These are phyloP conservation scores for Acacia pycnantha DNA, from an alignment of 331 rosid species.

Conservation along the genomic window DNA sequence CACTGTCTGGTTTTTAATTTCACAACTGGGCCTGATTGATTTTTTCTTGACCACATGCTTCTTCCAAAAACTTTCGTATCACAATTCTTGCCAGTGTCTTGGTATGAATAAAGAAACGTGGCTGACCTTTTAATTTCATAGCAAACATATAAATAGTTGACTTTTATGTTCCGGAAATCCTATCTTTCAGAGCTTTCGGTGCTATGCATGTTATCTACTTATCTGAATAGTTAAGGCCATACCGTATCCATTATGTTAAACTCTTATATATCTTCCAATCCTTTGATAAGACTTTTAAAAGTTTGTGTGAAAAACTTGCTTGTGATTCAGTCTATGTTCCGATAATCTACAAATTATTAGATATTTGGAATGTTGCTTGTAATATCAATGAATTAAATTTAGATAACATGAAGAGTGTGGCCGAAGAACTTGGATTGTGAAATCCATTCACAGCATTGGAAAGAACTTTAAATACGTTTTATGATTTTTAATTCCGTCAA, in stretches of 20 bases:
- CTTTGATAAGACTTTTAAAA: background rate
- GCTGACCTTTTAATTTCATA: slow-evolving; percentile 3
- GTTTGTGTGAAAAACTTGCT: background rate
- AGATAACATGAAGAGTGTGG: slow-evolving; percentile 3
- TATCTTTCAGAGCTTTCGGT: slow-evolving; percentile 7
- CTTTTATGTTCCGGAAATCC: slow-evolving; percentile 4
- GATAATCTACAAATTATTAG: background rate
- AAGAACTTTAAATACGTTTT: slow-evolving; percentile 4
- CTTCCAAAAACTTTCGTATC: background rate
- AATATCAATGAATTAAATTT: background rate
- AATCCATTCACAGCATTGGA: background rate
- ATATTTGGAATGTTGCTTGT: background rate
- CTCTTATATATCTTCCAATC: background rate
- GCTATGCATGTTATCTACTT: background rate
- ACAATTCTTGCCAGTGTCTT: background rate
- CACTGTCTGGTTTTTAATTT: slow-evolving; percentile 15
- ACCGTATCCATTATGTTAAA: background rate
- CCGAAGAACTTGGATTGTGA: background rate
- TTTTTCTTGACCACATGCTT: background rate
- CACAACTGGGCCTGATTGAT: background rate
- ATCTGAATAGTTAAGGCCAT: background rate
- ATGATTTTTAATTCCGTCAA: background rate
- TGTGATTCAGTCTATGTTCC: background rate
- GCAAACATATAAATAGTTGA: background rate
- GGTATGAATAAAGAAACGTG: slow-evolving; percentile 1